A percentile compares a stretch with the other conserved stretches of the same genome.
phyloP scores from a whole-genome alignment of 441 rosid genomes.

The Gossypium schwendimanii region DNA sequence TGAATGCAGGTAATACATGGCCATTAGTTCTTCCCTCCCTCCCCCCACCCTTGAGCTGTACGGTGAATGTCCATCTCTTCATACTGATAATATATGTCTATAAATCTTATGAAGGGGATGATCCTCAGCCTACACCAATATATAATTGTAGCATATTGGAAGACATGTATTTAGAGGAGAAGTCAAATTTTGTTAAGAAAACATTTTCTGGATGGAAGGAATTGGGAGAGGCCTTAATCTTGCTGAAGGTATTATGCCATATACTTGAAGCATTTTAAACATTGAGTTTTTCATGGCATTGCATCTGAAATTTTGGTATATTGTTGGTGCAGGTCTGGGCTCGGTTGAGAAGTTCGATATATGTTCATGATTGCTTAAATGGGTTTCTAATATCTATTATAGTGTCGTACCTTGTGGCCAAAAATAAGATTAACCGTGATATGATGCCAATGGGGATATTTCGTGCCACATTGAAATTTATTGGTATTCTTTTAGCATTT shows the following conservation, averaged over 20 bases:
- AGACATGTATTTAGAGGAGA: constrained; percentile 70
- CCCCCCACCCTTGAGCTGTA: neutral
- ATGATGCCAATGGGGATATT: constrained; percentile 73
- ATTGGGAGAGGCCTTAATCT: constrained; percentile 58
- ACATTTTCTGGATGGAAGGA: constrained; percentile 55
- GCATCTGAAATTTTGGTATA: neutral
- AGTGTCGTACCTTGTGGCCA: constrained; percentile 56
- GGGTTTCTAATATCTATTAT: constrained; percentile 68
- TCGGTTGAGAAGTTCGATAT: constrained; percentile 72
- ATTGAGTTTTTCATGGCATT: neutral
- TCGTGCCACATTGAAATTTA: constrained; percentile 60
- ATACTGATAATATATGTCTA: neutral
- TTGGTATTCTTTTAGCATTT: constrained; percentile 45
- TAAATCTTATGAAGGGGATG: constrained; percentile 36
- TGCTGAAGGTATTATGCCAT: constrained; percentile 53
- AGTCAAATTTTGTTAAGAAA: constrained; percentile 50
- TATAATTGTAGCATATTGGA: constrained; percentile 82
- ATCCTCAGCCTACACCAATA: constrained; percentile 50
- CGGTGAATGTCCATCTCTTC: constrained; percentile 9
- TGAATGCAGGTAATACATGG: constrained; percentile 46
- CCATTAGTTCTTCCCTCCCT: neutral
- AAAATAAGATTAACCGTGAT: constrained; percentile 47
- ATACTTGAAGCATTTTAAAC: constrained; percentile 3
- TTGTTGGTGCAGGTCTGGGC: constrained; percentile 68
- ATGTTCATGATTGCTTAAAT: constrained; percentile 69